Evolutionary conservation across 23 red algal species (phyloP).

Genomic region (Agarophyton chilense): DNA sequence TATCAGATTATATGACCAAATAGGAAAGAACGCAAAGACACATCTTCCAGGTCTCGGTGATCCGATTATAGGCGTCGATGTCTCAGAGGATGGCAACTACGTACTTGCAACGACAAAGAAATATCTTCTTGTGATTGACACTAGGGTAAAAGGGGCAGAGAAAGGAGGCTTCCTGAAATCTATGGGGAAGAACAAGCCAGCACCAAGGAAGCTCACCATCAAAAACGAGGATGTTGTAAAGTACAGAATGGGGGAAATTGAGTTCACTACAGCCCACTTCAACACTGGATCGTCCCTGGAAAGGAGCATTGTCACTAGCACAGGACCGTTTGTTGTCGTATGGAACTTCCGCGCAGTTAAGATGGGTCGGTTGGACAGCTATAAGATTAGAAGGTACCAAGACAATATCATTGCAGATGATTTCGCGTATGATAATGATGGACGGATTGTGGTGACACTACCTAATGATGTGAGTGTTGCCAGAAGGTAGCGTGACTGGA

Average conservation of each 20-base stretch:
- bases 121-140: slow-evolving; percentile 81
- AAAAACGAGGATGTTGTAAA: slow-evolving; percentile 63
- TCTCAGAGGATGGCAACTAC: slow-evolving; percentile 77
- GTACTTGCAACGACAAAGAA: slow-evolving; percentile 78
- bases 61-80: slow-evolving; percentile 76
- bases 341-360: slow-evolving; percentile 91
- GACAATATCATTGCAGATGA: slow-evolving; percentile 88
- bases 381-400: slow-evolving; percentile 69
- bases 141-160: slow-evolving; percentile 48
- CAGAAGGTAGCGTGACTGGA: not conserved
- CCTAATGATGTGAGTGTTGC: slow-evolving; percentile 80
- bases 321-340: slow-evolving; percentile 79
- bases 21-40: slow-evolving; percentile 90
- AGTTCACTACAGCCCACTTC: slow-evolving; percentile 84
- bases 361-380: slow-evolving; percentile 46
- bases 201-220: slow-evolving; percentile 60
- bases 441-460: slow-evolving; percentile 71
- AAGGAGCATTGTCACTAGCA: slow-evolving; percentile 78
- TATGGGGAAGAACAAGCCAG: slow-evolving; percentile 83
- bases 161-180: slow-evolving; percentile 76
- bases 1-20: slow-evolving; percentile 73
- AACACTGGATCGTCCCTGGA: slow-evolving; percentile 75
- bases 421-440: slow-evolving; percentile 74
- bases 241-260: slow-evolving; percentile 76
- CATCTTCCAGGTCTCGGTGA: slow-evolving; percentile 83